Evolutionary conservation across 495 filamentous ascomycete genomes (phyloP).

Genomic region (Ascobolus immersus): DNA sequence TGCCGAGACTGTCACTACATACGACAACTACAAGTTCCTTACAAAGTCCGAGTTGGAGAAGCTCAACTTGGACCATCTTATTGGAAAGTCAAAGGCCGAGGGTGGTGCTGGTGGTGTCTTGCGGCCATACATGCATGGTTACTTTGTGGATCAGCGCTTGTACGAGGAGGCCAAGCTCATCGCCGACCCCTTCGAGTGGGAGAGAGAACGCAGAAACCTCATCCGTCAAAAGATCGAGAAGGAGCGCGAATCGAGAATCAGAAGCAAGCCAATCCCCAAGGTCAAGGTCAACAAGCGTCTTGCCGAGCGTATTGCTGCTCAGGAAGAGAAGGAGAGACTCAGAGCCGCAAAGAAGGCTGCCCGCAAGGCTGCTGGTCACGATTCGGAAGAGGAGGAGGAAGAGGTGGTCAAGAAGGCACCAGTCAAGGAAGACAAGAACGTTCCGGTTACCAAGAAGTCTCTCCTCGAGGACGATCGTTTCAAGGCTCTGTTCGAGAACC

Average conservation of each 20-base stretch:
- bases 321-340: slow-evolving; percentile 58
- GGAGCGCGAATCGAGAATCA: slow-evolving; percentile 71
- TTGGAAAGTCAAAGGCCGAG: slow-evolving; percentile 40
- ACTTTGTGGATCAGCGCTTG: slow-evolving; percentile 75
- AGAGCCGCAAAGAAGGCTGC: slow-evolving; percentile 28
- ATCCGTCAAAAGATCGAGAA: slow-evolving; percentile 84
- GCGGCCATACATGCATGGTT: slow-evolving; percentile 93
- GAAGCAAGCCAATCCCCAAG: slow-evolving; percentile 40
- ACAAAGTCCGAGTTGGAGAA: slow-evolving; percentile 55
- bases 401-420: slow-evolving; percentile 8
- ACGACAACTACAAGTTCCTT: slow-evolving; percentile 97
- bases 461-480: slow-evolving; percentile 69
- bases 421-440: slow-evolving; percentile 18
- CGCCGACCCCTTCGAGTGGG: slow-evolving; percentile 72
- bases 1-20: slow-evolving; percentile 36
- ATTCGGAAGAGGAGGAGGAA: slow-evolving; percentile 15
- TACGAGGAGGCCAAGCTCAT: slow-evolving; percentile 90
- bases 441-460: slow-evolving; percentile 17
- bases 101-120: slow-evolving; percentile 30
- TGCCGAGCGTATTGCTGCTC: slow-evolving; percentile 55
- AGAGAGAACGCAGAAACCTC: slow-evolving; percentile 64
- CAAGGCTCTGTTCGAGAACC: slow-evolving; percentile 65
- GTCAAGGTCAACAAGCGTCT: slow-evolving; percentile 64
- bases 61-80: slow-evolving; percentile 60
- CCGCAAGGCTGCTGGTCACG: slow-evolving; percentile 29